Conservation (phyloP, 208 protist species). For the Trypanosoma melophagium region DNA sequence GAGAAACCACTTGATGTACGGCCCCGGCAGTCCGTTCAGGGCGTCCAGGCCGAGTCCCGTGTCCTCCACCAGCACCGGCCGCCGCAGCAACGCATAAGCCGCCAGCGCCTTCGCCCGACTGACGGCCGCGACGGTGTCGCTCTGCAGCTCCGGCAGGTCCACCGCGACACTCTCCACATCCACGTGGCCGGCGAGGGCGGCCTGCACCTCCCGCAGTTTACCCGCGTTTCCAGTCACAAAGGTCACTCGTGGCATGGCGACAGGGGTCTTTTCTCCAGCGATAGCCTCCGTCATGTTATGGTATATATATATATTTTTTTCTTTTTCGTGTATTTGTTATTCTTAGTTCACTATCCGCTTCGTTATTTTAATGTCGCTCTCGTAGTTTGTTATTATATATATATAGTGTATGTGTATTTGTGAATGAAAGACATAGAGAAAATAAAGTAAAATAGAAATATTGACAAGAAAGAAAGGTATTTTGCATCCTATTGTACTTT, state of each 20-base stretch:
- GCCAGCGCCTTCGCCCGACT: constrained; percentile 91
- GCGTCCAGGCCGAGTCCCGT: constrained; percentile 97
- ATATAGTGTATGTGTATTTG: not conserved
- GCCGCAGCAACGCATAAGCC: constrained; percentile 66
- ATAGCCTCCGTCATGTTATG: not conserved
- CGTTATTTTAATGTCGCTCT: not conserved
- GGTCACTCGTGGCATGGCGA: constrained; percentile 25
- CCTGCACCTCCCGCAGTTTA: constrained; percentile 95
- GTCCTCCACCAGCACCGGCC: constrained; percentile 94
- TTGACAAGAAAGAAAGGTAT: not conserved
- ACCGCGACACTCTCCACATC: constrained; percentile 68
- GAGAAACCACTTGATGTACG: constrained; percentile 99
- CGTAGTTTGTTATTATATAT: not conserved
- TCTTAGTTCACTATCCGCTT: not conserved
- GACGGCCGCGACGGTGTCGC: constrained; percentile 84
- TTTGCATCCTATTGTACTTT: not conserved
- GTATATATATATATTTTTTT: not conserved
- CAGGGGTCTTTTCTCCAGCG: not conserved
- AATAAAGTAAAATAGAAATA: constrained; percentile 10
- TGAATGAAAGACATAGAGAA: not conserved
- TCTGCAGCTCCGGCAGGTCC: constrained; percentile 95
- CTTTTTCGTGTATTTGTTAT: not conserved
- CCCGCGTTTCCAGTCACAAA: constrained; percentile 97
- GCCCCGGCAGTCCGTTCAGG: constrained; percentile 94
- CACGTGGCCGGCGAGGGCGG: constrained; percentile 64